Evolutionary conservation across 306 rosid species (phyloP), one percentile per base, ranked within the genome.

Genomic region (Neltuma alba): DNA sequence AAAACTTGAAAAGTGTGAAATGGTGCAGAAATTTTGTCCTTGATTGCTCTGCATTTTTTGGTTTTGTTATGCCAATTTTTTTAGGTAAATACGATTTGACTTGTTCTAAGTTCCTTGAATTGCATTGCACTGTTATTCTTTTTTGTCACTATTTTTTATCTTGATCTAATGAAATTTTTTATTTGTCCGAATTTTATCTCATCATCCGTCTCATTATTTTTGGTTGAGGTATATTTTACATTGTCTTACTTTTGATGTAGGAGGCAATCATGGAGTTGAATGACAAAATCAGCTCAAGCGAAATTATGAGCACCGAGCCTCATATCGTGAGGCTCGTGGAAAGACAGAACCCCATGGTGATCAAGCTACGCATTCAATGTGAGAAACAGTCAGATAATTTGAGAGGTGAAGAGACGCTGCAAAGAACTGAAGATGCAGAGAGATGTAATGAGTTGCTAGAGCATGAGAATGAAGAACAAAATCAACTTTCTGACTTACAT

Each of bases 401-500:
- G n/a, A 66, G 50, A 9, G 47, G 14, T 33, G 69, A n/a, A 15
- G 80, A 55, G 62, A 67, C 13, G 8, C 6, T 16, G 33, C 30
- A 74, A 61, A 50, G 27, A 20, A 50, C 2, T 48, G 7, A 20
- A 7, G 23, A 10, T 50, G 58, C 11, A 7, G 58, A 50, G 25
- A 50, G 58, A 7, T 50, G 58, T 50, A 50, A 42, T 40, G 27
- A 31, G 55, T 33, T 47, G n/a, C 41, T 38, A 21, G 68, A 40
- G 65, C 65, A 2, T 18, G 79, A 77, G 63, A 42, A 41, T 48
- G 25, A 50, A 27, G 65, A 9, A 62, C 70, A 36, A 20, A 40
- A n/a, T 27, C 63, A 71, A 27, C 61, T 54, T 70, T 44, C 55
- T 30, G 31, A 34, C 44, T 77, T 72, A 15, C 79, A 45, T 23